A percentile compares a stretch with the other conserved stretches of the same genome.
phyloP scores from a whole-genome alignment of 2,329 filamentous ascomycete genomes.

The Colletotrichum caudatum region DNA sequence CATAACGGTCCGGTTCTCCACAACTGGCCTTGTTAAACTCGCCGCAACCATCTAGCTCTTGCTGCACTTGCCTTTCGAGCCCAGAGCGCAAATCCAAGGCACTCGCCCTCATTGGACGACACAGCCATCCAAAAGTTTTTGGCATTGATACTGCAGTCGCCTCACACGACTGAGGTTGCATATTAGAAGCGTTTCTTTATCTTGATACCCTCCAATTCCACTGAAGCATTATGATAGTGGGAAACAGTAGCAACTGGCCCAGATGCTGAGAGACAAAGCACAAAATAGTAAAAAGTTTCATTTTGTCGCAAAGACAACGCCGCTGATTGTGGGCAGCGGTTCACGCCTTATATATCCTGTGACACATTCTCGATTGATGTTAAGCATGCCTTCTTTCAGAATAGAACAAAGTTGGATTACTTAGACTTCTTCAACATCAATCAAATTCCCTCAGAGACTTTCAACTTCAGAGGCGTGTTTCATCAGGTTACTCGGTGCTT shows the following conservation, averaged over 20 bases:
- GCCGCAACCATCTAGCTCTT: too few relatives aligned
- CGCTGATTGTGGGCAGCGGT: too few relatives aligned
- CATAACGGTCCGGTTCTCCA: not conserved
- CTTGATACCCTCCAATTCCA: conserved; percentile 14
- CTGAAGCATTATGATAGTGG: not conserved
- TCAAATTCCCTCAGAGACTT: not conserved
- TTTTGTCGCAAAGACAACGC: too few relatives aligned
- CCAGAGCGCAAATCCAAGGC: not conserved
- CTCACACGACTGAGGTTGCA: not conserved
- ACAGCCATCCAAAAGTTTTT: too few relatives aligned
- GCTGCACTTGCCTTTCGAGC: not conserved
- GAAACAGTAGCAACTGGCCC: not conserved
- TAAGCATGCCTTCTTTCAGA: not conserved
- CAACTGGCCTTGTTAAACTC: not conserved
- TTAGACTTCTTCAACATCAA: not conserved
- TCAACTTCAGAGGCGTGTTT: not conserved
- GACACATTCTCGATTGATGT: not conserved
- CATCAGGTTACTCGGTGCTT: not conserved
- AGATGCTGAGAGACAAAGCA: not conserved
- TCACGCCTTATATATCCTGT: too few relatives aligned
- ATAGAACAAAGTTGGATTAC: not conserved
- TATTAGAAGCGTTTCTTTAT: not conserved
- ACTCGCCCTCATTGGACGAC: too few relatives aligned
- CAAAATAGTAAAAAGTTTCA: not conserved
- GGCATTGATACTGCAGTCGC: not conserved